These are phyloP conservation scores for Pseudogymnoascus sp. DNA, from an alignment of 2,329 filamentous ascomycete species.

Conservation along the genomic window DNA sequence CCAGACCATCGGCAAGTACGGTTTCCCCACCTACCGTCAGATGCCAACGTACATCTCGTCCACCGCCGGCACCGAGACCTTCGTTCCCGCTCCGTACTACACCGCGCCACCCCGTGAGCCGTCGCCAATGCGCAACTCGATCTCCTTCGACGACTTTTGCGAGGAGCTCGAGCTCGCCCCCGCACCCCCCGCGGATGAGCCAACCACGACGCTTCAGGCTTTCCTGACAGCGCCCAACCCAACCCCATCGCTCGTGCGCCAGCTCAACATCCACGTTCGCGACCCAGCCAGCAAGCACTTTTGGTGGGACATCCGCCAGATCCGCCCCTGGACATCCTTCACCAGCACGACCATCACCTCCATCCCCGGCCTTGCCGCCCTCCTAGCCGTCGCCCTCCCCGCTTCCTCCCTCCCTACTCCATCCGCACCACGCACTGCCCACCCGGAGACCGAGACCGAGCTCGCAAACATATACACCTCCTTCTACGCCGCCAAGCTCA, in stretches of 20 bases:
- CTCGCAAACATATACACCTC: slow-evolving; percentile 68
- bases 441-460: slow-evolving; percentile 70
- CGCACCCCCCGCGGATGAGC: slow-evolving; percentile 28
- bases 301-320: slow-evolving; percentile 92
- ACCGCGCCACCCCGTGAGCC: slow-evolving; percentile 33
- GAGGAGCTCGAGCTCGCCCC: slow-evolving; percentile 22
- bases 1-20: slow-evolving; percentile 58
- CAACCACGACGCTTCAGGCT: slow-evolving; percentile 61
- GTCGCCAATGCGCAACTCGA: slow-evolving; percentile 32
- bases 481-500: slow-evolving; percentile 80
- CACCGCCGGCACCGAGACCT: slow-evolving; percentile 33
- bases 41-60: slow-evolving; percentile 48
- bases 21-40: slow-evolving; percentile 77
- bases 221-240: slow-evolving; percentile 78
- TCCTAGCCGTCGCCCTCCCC: slow-evolving; percentile 64
- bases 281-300: slow-evolving; percentile 71
- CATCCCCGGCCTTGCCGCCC: slow-evolving; percentile 62
- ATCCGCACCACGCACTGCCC: slow-evolving; percentile 36
- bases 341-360: slow-evolving; percentile 61
- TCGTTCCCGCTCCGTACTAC: slow-evolving; percentile 35
- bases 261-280: slow-evolving; percentile 59
- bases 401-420: slow-evolving; percentile 53
- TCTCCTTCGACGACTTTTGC: slow-evolving; percentile 26
- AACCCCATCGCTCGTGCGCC: slow-evolving; percentile 71
- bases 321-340: slow-evolving; percentile 78